phyloP scores from a whole-genome alignment of 139 green algal species.

The Coccomyxa sp. region DNA sequence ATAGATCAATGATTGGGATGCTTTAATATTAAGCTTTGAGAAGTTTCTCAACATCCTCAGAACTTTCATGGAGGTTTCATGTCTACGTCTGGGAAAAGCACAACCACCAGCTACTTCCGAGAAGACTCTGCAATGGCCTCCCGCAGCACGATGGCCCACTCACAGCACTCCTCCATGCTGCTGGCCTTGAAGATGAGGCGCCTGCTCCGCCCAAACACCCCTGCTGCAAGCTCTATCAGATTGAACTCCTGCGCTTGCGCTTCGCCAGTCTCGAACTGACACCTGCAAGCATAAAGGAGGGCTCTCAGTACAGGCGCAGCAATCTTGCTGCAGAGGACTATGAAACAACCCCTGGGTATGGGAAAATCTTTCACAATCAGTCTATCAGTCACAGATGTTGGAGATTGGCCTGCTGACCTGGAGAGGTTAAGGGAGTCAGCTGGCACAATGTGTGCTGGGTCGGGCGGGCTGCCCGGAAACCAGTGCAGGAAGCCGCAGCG shows the following conservation, averaged over 20 bases:
- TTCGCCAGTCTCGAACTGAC: slow-evolving; percentile 54
- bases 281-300: no score
- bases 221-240: slow-evolving; percentile 39
- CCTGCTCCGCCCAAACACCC: slow-evolving; percentile 6
- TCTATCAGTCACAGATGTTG: no score
- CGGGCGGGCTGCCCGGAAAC: slow-evolving; percentile 19
- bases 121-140: slow-evolving; percentile 43
- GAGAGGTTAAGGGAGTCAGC: slow-evolving; percentile 39
- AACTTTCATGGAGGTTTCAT: no score
- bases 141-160: slow-evolving; percentile 57
- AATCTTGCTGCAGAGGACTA: no score
- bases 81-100: not conserved
- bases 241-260: slow-evolving; percentile 58
- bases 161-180: slow-evolving; percentile 55
- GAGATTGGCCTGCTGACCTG: no score
- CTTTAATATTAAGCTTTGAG: no score
- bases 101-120: not conserved
- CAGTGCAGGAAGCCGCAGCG: slow-evolving; percentile 61
- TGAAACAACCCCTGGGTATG: no score
- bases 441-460: slow-evolving; percentile 9
- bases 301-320: no score
- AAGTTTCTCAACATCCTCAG: no score
- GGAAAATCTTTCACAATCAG: no score
- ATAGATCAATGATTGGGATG: no score
- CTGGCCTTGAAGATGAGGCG: slow-evolving; percentile 14